These are phyloP conservation scores for Pezicula rhizophila DNA, from an alignment of 2,329 filamentous ascomycete genomes.

Conservation along the genomic window DNA sequence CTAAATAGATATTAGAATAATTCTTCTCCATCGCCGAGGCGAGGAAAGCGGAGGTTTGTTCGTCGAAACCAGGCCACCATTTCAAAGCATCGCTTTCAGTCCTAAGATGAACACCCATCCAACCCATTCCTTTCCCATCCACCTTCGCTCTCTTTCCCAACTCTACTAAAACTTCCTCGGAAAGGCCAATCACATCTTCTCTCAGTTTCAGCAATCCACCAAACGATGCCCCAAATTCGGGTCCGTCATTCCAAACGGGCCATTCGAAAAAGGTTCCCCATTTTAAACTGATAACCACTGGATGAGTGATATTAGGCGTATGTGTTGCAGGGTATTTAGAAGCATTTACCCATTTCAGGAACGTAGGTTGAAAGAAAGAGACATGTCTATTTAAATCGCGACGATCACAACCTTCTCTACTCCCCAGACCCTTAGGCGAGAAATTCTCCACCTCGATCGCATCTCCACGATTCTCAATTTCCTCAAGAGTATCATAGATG, in stretches of 20 bases:
- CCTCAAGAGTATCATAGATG: not conserved
- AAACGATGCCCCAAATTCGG: not conserved
- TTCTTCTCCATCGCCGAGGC: not conserved
- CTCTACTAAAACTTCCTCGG: not conserved
- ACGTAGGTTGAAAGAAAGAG: not conserved
- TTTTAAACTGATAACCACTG: not conserved
- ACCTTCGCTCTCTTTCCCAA: not conserved
- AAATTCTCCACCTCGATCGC: not conserved
- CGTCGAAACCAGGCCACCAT: not conserved
- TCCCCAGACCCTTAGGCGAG: not conserved
- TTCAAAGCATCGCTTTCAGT: not conserved
- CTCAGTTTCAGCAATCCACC: conserved; percentile 2
- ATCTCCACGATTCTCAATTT: not conserved
- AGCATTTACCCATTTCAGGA: not conserved
- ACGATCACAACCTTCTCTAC: not conserved
- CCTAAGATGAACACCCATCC: not conserved
- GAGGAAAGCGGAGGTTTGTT: not conserved
- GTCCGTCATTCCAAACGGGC: conserved; percentile 1
- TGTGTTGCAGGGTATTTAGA: not conserved
- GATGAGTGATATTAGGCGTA: not conserved
- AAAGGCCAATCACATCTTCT: not conserved
- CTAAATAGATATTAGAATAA: not conserved
- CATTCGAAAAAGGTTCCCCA: not conserved
- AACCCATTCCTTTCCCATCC: not conserved
- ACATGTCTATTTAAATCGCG: not conserved